Evolutionary conservation across 257 asterid genomes (phyloP).

Genomic region (Penstemon davidsonii): DNA sequence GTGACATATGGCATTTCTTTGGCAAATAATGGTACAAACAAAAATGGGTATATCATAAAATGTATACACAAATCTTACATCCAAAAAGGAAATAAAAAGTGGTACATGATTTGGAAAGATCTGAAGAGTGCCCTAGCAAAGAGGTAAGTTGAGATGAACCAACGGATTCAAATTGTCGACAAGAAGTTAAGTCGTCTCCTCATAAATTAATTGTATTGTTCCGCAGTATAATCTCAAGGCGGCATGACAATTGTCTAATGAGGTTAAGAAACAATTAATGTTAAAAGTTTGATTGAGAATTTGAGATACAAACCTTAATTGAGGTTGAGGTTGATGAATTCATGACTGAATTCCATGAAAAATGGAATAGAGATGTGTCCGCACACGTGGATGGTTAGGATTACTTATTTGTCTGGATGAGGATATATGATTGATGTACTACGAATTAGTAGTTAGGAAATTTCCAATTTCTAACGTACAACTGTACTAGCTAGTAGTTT

Average conservation of each 20-base stretch:
- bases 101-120: conserved; percentile 28
- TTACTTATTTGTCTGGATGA: background rate
- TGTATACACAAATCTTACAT: conserved; percentile 11
- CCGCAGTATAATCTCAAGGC: conserved; percentile 24
- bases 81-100: conserved; percentile 23
- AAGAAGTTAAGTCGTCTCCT: conserved; percentile 8
- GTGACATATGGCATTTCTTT: background rate
- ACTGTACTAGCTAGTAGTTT: no score
- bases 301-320: conserved; percentile 28
- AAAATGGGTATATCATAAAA: conserved; percentile 2
- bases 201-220: conserved; percentile 26
- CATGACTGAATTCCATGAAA: conserved; percentile 32
- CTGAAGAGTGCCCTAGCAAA: conserved; percentile 48
- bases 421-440: no score
- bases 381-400: conserved; percentile 35
- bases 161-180: conserved; percentile 29
- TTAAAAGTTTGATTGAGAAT: conserved; percentile 39
- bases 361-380: background rate
- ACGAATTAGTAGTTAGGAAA: no score
- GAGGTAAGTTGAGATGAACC: conserved; percentile 49
- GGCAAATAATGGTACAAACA: conserved; percentile 2
- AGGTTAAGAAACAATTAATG: conserved; percentile 44
- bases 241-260: conserved; percentile 34
- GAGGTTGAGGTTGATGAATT: conserved; percentile 8
- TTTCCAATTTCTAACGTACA: no score